Base-by-base conservation (phyloP, 352 stramenopile species). In the Thalassiosira allenii region DNA sequence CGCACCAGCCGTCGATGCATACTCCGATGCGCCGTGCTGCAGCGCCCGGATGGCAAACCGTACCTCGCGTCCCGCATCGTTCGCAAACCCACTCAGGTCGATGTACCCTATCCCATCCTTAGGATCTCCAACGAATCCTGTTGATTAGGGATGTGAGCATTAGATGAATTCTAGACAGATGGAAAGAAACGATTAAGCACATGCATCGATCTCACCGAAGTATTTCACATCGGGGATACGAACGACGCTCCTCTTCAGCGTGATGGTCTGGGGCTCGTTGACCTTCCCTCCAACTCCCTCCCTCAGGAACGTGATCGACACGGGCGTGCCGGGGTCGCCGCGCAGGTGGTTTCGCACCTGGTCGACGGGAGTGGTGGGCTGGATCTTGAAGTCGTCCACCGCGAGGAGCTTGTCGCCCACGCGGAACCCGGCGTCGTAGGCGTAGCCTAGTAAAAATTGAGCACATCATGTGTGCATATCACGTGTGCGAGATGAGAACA, bases 21-120 rank as follows among this genome's bases (percentile, higher is more conserved):
- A 58, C 66, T 74, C 86, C 61, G 89, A 75, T 1, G 83, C 75
- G 11, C 79, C 72, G 44, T 87, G 81, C 69, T 95, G 88, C 32
- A 95, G 63, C 11, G 69, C 75, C 17, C 79, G 34, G 53, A 95
- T 91, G 2, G 88, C 88, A 63, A 85, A 81, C 33, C 85, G 75
- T 2, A 96, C 81, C 75, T 96, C 92, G 3, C 57, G 68, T 41
- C 88, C 92, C 8, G 91, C 86, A 78, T 92, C 83, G 53, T 75
- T 76, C 17, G 89, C 86, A 88, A 97, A 97, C 11, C 92, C 93
- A 64, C 78, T 86, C 4, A 97, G 72, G 66, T 94, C 84, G 74
- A 96, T 90, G 73, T 96, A 96, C 29, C 90, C 94, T 40, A 97
- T 93, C n/a, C 87, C 92, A 80, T 96, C 90, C 23, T 75, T 79